A percentile compares a stretch with the other conserved stretches of the same genome.
phyloP scores from a whole-genome alignment of 306 rosid genomes.

The Mucuna pruriens region DNA sequence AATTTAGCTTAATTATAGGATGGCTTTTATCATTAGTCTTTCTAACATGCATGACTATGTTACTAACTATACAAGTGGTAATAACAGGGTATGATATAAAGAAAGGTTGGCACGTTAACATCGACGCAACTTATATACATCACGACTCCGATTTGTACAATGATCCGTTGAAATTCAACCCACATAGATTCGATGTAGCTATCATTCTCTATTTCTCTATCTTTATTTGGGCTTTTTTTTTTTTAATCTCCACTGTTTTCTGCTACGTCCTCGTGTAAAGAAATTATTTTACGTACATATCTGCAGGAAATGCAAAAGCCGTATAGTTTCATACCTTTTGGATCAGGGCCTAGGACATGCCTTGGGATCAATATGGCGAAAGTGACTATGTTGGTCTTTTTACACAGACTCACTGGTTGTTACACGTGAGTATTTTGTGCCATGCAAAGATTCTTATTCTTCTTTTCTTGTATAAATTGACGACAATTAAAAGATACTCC shows the following conservation, averaged over 20 bases:
- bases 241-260: not conserved
- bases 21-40: not conserved
- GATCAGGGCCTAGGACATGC: constrained; percentile 80
- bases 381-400: constrained; percentile 67
- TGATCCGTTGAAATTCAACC: constrained; percentile 68
- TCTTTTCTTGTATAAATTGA: constrained; percentile 3
- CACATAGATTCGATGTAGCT: constrained; percentile 75
- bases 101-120: constrained; percentile 81
- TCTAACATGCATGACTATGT: not conserved
- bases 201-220: constrained; percentile 23
- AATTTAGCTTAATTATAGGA: not conserved
- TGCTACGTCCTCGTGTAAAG: not conserved
- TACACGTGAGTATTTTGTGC: constrained; percentile 59
- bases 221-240: not conserved
- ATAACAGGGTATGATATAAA: constrained; percentile 63
- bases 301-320: constrained; percentile 75
- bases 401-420: constrained; percentile 62
- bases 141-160: constrained; percentile 61
- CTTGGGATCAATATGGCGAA: constrained; percentile 76
- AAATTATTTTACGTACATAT: constrained; percentile 6
- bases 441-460: constrained; percentile 1
- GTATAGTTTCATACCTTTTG: constrained; percentile 69
- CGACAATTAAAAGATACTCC: not conserved
- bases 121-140: constrained; percentile 73
- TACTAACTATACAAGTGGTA: not conserved